A percentile compares a stretch with the other conserved stretches of the same genome.
Conservation (phyloP, 768 basidiomycete genomes). For the Daedaleopsis sinensis region DNA sequence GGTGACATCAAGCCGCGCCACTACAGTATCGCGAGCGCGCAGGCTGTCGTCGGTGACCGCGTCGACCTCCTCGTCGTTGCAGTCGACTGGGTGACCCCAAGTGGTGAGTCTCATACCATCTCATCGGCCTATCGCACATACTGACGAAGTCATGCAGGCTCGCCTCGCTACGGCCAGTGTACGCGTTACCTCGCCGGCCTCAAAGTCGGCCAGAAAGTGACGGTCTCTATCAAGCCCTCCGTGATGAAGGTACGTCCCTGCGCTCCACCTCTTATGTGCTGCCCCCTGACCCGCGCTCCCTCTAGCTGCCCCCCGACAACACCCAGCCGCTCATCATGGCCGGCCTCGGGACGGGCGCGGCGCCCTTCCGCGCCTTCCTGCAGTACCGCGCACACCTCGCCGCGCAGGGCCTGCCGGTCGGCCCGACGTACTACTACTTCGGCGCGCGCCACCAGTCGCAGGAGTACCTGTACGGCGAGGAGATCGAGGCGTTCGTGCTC, state of each 20-base stretch:
- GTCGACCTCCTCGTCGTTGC: conserved; percentile 96
- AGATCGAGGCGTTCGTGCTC: conserved; percentile 91
- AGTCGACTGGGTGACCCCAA: conserved; percentile 89
- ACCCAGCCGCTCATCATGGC: conserved; percentile 97
- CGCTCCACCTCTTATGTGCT: background rate
- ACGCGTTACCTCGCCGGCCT: conserved; percentile 91
- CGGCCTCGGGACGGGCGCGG: conserved; percentile 96
- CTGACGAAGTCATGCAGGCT: conserved; percentile 48
- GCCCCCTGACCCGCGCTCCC: conserved; percentile 14
- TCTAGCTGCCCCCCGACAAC: conserved; percentile 78
- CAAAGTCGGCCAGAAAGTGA: conserved; percentile 87
- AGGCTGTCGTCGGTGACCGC: conserved; percentile 91
- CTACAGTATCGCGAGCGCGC: conserved; percentile 96
- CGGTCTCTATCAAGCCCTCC: conserved; percentile 97
- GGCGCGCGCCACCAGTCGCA: conserved; percentile 94
- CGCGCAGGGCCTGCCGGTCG: conserved; percentile 76
- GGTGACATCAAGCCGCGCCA: conserved; percentile 97
- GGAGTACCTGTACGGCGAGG: conserved; percentile 96
- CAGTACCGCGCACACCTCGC: conserved; percentile 90
- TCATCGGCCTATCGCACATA: background rate
- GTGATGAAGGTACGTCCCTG: conserved; percentile 86
- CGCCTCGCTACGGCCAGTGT: conserved; percentile 87
- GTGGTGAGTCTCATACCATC: conserved; percentile 53
- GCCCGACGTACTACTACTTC: conserved; percentile 97
- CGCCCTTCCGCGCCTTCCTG: conserved; percentile 98